Evolutionary conservation across 108 stramenopile species (phyloP).

Genomic region (Chaetoceros tenuissimus): DNA sequence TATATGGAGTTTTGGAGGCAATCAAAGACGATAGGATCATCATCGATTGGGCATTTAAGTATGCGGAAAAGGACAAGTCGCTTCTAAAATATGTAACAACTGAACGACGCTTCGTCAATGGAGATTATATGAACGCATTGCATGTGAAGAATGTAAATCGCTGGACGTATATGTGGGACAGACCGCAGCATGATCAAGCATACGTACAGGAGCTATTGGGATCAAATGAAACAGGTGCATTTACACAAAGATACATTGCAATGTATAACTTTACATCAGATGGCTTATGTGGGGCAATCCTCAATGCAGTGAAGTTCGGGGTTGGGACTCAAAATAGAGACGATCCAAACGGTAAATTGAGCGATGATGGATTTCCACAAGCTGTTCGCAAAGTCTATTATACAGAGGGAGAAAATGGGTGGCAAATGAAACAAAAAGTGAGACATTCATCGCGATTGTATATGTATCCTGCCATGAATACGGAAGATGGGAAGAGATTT

Average conservation of each 20-base stretch:
- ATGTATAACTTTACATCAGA: background rate
- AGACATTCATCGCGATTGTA: background rate
- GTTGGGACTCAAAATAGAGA: background rate
- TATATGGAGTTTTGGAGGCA: background rate
- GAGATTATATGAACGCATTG: background rate
- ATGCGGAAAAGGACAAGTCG: too few relatives aligned
- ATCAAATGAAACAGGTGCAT: background rate
- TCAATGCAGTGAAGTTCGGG: background rate
- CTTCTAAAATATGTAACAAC: background rate
- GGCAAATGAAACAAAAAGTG: background rate
- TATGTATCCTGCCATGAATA: background rate
- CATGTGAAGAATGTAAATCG: background rate
- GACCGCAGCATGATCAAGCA: background rate
- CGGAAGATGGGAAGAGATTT: background rate
- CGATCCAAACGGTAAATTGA: background rate
- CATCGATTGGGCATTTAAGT: background rate
- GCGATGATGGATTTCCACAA: background rate
- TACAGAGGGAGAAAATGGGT: background rate
- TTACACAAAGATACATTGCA: background rate
- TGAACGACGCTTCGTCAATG: background rate
- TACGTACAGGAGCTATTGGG: background rate
- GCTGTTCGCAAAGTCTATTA: background rate
- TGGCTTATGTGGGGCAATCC: background rate
- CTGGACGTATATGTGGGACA: background rate
- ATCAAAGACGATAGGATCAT: background rate